Conservation (phyloP, 148 eudicot genomes). For the Fagopyrum homotropicum region DNA sequence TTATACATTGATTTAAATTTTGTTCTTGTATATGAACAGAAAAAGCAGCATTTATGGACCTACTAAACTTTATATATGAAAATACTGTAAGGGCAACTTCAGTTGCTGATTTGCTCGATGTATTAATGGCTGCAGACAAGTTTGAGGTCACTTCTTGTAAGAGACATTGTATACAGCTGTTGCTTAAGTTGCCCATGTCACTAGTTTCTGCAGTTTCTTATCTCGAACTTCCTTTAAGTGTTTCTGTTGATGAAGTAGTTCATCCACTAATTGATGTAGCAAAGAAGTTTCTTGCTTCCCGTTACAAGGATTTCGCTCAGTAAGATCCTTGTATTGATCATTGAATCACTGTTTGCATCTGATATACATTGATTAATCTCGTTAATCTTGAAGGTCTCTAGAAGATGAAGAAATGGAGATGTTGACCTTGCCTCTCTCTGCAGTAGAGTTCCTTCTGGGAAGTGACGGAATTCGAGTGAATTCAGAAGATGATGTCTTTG, state of each 20-base stretch:
- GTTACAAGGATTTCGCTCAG: constrained; percentile 60
- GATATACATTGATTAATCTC: no score
- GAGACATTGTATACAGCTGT: constrained; percentile 50
- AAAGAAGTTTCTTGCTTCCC: constrained; percentile 60
- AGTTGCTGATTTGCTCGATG: constrained; percentile 58
- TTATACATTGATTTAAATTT: no score
- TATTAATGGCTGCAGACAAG: neutral
- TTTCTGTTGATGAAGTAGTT: constrained; percentile 70
- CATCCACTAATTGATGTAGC: constrained; percentile 71
- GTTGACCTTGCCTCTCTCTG: constrained; percentile 64
- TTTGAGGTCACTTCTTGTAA: constrained; percentile 35
- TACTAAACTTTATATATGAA: constrained; percentile 71
- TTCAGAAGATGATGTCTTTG: constrained; percentile 77
- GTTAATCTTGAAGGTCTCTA: constrained; percentile 30
- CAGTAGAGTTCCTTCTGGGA: constrained; percentile 41
- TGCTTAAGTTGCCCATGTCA: constrained; percentile 59
- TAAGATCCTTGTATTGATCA: constrained; percentile 16
- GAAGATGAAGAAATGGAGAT: constrained; percentile 64
- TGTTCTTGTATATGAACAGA: constrained; percentile 28
- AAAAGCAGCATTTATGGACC: constrained; percentile 73
- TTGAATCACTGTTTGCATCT: neutral
- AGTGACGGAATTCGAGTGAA: constrained; percentile 82
- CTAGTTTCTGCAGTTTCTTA: constrained; percentile 61
- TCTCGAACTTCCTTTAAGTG: constrained; percentile 64
- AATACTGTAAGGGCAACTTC: constrained; percentile 41